Evolutionary conservation across 805 yeast genomes (phyloP).

Genomic region (Yarrowia bubula): DNA sequence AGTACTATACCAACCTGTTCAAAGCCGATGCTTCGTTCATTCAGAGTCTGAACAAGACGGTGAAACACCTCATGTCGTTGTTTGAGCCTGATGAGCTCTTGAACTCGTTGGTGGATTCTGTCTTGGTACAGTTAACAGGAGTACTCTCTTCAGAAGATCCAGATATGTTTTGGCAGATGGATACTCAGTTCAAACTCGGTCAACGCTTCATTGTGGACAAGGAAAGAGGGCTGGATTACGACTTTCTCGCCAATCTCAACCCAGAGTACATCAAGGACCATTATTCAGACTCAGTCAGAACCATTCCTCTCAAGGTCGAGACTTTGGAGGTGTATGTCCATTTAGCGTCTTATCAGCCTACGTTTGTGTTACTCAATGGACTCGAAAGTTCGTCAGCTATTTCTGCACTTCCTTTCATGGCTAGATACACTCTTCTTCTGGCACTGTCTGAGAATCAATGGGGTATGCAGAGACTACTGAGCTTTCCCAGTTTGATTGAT

Average conservation of each 20-base stretch:
- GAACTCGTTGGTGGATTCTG: slow-evolving; percentile 6
- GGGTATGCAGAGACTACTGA: not conserved
- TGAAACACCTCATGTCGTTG: not conserved
- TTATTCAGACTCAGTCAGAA: not conserved
- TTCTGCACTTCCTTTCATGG: slow-evolving; percentile 5
- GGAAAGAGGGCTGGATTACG: slow-evolving; percentile 6
- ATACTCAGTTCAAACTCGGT: not conserved
- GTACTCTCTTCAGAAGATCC: not conserved
- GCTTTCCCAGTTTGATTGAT: slow-evolving; percentile 18
- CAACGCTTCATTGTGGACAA: slow-evolving; percentile 10
- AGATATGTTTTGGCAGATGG: not conserved
- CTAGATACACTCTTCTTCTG: slow-evolving; percentile 5
- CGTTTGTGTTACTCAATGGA: not conserved
- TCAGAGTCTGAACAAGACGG: not conserved
- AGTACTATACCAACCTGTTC: slow-evolving; percentile 18
- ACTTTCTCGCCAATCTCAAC: not conserved
- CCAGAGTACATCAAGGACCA: not conserved
- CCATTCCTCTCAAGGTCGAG: not conserved
- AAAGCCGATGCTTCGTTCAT: slow-evolving; percentile 2
- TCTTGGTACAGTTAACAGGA: not conserved
- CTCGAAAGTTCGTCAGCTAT: not conserved
- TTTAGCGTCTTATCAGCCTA: not conserved
- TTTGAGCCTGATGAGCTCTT: slow-evolving; percentile 6
- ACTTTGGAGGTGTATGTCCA: not conserved
- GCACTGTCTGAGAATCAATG: not conserved